Base-by-base conservation (phyloP, 2,329 filamentous ascomycete species). In the Onygena corvina region DNA sequence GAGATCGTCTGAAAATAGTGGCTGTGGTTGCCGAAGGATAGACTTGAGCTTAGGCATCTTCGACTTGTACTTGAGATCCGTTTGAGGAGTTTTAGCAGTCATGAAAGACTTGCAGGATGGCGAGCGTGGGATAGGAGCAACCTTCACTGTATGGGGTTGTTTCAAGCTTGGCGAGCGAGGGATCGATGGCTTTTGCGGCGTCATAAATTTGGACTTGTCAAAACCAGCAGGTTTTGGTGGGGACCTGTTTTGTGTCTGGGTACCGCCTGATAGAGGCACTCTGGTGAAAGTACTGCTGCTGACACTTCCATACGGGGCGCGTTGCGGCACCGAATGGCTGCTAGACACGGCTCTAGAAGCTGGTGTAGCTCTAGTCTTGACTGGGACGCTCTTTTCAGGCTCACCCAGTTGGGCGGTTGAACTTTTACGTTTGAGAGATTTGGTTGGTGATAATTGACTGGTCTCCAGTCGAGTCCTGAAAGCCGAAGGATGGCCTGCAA, bases 401-500 rank as follows among this genome's bases (percentile, higher is more conserved):
- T 84, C 79, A 53, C 83, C 77, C 31, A 88, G 71, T 52, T 79
- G 76, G 18, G 81, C 79, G 67, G 84, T 83, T 4, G 74, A 76
- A 53, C 70, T 70, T 46, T 69, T 72, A 31, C 74, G 67, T 62
- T 77, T 76, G 44, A 77, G 63, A 8, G 65, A 63, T 51, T 69
- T 68, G 16, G 56, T 59, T 12, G 65, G 64, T 16, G 65, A 60
- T 23, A 50, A 60, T 52, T 67, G 62, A 53, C 67, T 64, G 46
- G 64, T 66, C 48, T 72, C 59, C 60, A 71, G 57, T 61, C 69
- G 47, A 66, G 67, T 61, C 71, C 79, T 57, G 69, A 74, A 92
- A 12, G 83, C 78, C 8, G 89, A 94, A 6, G 87, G 75, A 63
- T 95, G 89, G 54, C 82, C 82, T 36, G 80, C 86, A 61, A 96